Conservation (phyloP, 192 early-diverging fungal species). For the Lunasporangiospora selenospora region DNA sequence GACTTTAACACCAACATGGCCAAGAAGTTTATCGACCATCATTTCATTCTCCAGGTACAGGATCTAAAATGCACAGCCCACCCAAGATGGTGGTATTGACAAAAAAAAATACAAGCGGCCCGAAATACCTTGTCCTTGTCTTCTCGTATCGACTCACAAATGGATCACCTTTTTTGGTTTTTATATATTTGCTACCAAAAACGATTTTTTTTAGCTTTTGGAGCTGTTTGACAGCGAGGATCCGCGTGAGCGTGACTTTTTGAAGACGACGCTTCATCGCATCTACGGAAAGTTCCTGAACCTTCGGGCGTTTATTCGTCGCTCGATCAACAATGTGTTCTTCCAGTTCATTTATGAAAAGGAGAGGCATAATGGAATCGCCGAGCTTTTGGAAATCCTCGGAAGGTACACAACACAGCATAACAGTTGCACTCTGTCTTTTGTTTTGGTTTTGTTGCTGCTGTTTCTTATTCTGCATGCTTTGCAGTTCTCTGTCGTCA, state of each 20-base stretch:
- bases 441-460: constrained; percentile 6
- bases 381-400: constrained; percentile 97
- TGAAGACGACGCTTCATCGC: constrained; percentile 97
- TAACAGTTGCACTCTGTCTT: too few relatives aligned
- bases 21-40: constrained; percentile 95
- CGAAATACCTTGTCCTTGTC: too few relatives aligned
- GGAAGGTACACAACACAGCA: too few relatives aligned
- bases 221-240: constrained; percentile 99
- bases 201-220: constrained; percentile 69
- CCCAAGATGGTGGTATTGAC: too few relatives aligned
- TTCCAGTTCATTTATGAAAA: constrained; percentile 98
- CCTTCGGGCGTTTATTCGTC: constrained; percentile 94
- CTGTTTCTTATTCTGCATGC: not conserved
- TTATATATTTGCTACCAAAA: constrained; percentile 1
- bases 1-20: constrained; percentile 98
- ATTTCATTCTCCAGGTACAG: constrained; percentile 87
- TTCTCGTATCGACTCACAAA: constrained; percentile 4
- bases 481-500: too few relatives aligned
- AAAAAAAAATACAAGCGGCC: constrained; percentile 3
- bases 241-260: constrained; percentile 97
- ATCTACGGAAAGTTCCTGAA: constrained; percentile 99
- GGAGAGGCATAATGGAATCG: constrained; percentile 97
- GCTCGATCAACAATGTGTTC: constrained; percentile 98
- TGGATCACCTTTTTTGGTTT: not conserved
- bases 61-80: constrained; percentile 15